These are phyloP conservation scores for Malus hybrid DNA, from an alignment of 331 rosid species.

Conservation along the genomic window DNA sequence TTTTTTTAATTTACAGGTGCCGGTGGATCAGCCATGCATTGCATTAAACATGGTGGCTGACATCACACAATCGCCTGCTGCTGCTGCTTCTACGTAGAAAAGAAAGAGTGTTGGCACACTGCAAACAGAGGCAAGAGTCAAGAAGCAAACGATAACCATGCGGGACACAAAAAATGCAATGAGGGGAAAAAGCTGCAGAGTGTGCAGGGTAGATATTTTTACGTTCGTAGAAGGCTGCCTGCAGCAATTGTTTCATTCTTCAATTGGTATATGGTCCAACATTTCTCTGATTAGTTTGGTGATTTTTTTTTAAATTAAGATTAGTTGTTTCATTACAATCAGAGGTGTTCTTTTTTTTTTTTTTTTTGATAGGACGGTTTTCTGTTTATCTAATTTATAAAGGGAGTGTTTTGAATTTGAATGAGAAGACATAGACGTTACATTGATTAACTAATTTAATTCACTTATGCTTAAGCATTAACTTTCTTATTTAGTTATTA, in stretches of 20 bases:
- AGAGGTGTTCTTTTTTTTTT: background rate
- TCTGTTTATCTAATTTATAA: no score
- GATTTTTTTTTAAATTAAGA: background rate
- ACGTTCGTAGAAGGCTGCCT: background rate
- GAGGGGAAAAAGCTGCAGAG: background rate
- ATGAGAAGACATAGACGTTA: no score
- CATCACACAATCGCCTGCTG: conserved; percentile 59
- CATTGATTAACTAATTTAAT: no score
- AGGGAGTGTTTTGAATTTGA: no score
- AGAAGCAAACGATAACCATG: background rate
- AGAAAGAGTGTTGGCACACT: background rate
- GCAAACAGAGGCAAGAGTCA: background rate
- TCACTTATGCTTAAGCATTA: no score
- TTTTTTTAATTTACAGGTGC: conserved; percentile 43
- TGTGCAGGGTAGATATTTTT: background rate
- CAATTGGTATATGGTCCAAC: background rate
- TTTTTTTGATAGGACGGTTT: background rate
- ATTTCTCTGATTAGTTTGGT: background rate
- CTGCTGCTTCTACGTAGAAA: background rate
- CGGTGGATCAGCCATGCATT: conserved; percentile 72
- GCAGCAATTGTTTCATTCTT: background rate
- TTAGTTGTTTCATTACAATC: background rate
- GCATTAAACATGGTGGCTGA: conserved; percentile 65
- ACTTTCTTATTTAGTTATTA: background rate
- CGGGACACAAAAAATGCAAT: background rate